Evolutionary conservation across 768 basidiomycete species (phyloP).

Genomic region (Suillus occidentalis): DNA sequence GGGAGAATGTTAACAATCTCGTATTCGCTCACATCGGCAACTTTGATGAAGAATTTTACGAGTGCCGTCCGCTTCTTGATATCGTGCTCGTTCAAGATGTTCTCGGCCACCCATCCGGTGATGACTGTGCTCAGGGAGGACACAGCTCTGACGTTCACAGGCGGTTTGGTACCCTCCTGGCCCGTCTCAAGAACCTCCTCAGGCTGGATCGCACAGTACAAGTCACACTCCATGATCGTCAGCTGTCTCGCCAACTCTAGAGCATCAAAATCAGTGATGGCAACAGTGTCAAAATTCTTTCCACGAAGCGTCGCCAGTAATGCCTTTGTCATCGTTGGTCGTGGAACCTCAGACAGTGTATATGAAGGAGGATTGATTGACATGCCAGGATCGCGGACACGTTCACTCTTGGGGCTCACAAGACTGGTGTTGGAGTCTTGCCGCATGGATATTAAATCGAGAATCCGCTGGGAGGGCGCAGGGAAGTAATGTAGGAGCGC

Average conservation of each 20-base stretch:
- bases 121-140: slow-evolving; percentile 88
- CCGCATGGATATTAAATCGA: slow-evolving; percentile 64
- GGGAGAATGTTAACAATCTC: slow-evolving; percentile 10
- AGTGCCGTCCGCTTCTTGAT: slow-evolving; percentile 76
- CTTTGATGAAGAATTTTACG: slow-evolving; percentile 92
- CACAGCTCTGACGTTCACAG: slow-evolving; percentile 78
- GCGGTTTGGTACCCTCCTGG: slow-evolving; percentile 62
- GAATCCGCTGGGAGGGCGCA: slow-evolving; percentile 68
- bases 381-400: slow-evolving; percentile 74
- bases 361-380: slow-evolving; percentile 61
- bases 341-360: slow-evolving; percentile 68
- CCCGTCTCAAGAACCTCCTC: slow-evolving; percentile 88
- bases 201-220: slow-evolving; percentile 84
- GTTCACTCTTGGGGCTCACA: slow-evolving; percentile 59
- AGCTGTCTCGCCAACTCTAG: slow-evolving; percentile 92
- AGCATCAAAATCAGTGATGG: slow-evolving; percentile 89
- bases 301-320: slow-evolving; percentile 67
- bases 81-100: slow-evolving; percentile 88
- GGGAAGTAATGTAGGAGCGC: slow-evolving; percentile 64
- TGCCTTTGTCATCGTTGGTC: slow-evolving; percentile 82
- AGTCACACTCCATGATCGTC: slow-evolving; percentile 87
- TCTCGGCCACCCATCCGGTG: slow-evolving; percentile 95
- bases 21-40: slow-evolving; percentile 71
- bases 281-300: slow-evolving; percentile 60
- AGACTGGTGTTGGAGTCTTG: slow-evolving; percentile 45